A percentile compares a stretch with the other conserved stretches of the same genome.
Evolutionary conservation across 805 yeast genomes (phyloP).

Genomic region (Geotrichum ghanense): DNA sequence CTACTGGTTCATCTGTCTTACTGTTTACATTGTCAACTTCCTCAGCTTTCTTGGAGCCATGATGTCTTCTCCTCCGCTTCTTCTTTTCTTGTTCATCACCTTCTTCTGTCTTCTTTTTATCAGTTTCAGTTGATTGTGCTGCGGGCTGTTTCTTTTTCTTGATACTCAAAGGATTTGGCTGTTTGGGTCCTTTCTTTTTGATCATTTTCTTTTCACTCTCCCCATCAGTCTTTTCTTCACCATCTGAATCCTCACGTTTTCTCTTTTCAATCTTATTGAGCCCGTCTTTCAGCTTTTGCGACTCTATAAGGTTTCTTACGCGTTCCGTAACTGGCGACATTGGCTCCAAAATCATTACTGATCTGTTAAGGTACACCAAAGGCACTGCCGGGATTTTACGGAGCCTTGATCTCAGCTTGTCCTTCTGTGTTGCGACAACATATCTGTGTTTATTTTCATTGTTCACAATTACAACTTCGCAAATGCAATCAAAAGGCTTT

Average conservation of each 20-base stretch:
- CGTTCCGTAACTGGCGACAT: conserved; percentile 57
- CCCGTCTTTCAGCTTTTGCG: conserved; percentile 61
- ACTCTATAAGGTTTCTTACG: conserved; percentile 43
- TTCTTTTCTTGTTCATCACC: conserved; percentile 6
- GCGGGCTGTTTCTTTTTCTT: conserved; percentile 50
- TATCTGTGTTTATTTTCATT: conserved; percentile 82
- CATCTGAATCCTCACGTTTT: conserved; percentile 12
- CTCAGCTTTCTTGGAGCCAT: not conserved
- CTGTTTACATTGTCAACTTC: too few relatives aligned
- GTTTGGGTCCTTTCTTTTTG: conserved; percentile 47
- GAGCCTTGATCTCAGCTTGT: conserved; percentile 52
- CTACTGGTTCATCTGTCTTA: too few relatives aligned
- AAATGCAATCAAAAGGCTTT: conserved; percentile 61
- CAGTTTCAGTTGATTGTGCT: conserved; percentile 11
- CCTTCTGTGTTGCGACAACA: conserved; percentile 75
- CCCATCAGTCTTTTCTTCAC: conserved; percentile 14
- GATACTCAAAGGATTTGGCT: conserved; percentile 83
- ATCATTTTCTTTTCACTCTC: conserved; percentile 16
- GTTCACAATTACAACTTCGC: conserved; percentile 52
- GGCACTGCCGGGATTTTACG: conserved; percentile 86
- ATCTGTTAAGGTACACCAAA: conserved; percentile 69
- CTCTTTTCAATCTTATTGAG: conserved; percentile 50
- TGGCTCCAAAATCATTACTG: conserved; percentile 96
- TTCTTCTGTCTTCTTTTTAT: not conserved
- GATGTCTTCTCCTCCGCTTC: conserved; percentile 15